Evolutionary conservation across 352 stramenopile genomes (phyloP).

Genomic region (Globisporangium lucens): DNA sequence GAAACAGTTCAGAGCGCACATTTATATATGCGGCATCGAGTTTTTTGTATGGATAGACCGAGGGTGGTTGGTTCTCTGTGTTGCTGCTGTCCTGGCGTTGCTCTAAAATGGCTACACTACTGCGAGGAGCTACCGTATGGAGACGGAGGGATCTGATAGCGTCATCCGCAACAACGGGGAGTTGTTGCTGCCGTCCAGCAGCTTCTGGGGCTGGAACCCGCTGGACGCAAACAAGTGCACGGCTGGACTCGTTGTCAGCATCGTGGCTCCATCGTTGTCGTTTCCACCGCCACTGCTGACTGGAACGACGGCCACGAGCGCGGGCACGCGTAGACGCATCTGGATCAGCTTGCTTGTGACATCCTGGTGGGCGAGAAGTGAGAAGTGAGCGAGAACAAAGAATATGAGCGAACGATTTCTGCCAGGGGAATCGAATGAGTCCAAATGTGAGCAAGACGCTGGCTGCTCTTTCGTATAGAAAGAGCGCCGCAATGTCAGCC

Average conservation of each 20-base stretch:
- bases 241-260: neutral
- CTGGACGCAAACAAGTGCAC: neutral
- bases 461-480: neutral
- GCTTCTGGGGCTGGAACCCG: neutral
- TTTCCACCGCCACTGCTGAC: neutral
- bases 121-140: neutral
- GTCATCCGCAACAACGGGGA: neutral
- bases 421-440: neutral
- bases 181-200: too few relatives aligned
- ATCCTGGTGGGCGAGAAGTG: neutral
- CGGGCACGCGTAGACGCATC: neutral
- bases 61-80: neutral
- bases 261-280: neutral
- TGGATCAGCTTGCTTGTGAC: slow-evolving; percentile 4
- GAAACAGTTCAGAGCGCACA: too few relatives aligned
- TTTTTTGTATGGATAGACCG: neutral
- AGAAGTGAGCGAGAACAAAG: neutral
- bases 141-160: neutral
- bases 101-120: neutral
- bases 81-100: neutral
- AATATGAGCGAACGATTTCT: neutral
- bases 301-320: neutral
- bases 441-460: neutral
- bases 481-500: neutral
- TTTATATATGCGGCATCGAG: neutral